Base-by-base conservation (phyloP, 116 monocot genomes). In the Cymodocea nodosa region DNA sequence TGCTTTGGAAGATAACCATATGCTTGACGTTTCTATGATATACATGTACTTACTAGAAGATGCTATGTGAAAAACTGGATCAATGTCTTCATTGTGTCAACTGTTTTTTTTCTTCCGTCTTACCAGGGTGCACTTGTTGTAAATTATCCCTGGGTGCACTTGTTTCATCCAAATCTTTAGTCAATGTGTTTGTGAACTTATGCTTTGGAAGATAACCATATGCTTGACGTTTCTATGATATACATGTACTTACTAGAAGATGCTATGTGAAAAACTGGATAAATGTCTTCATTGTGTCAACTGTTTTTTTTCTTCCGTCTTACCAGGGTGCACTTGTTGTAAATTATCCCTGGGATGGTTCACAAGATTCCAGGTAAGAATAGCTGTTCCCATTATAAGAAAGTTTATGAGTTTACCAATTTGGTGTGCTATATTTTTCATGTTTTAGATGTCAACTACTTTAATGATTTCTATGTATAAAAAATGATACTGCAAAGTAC, bases 341-440 rank as follows among this genome's bases (percentile, higher is more conserved):
- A 79, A 95, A 95, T 78, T 95, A 95, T 83, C 95, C 95, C 64
- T 95, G 95, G 95, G 95, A 95, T 83, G 95, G 95, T 23, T 75
- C 87, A 50, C 56, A 68, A 79, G 83, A 95, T 68, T 65, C 77
- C 71, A 85, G 85, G 95, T 90, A 55, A 49, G 16, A 35, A 19
- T 62, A 2, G 62, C 58, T 58, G 23, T 22, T 58, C 4, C 6
- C 56, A 20, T 58, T 5, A 4, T 58, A 12, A 10, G 24, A 25
- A 22, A 23, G 25, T 58, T 58, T 8, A 16, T 22, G 23, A 23
- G 1, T 44, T 44, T 12, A 44, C 44, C 44, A 44, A 44, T 44
- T 44, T 44, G 5, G 44, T 12, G 12, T 44, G 44, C 44, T 44
- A 44, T 44, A 30, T 44, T 44, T 44, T 44, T 10, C 1, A 7